phyloP scores from a whole-genome alignment of 345 rosid species.

The Eucalyptus pauciflora region DNA sequence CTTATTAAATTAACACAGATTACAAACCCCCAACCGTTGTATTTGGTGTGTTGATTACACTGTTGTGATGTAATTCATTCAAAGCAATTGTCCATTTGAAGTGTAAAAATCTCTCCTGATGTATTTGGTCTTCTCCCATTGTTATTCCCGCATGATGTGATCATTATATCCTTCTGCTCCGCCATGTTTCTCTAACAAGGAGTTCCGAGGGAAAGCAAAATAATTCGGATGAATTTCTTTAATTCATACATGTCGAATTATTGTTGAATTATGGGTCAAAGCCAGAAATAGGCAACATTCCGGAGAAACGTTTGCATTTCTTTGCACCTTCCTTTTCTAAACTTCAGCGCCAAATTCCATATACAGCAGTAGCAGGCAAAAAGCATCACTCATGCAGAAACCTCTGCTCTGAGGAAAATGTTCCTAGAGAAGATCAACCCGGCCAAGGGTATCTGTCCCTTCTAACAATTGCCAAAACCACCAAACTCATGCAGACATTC shows the following conservation, averaged over 20 bases:
- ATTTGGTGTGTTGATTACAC: not conserved
- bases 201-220: not conserved
- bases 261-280: not conserved
- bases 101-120: not conserved
- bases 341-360: not conserved
- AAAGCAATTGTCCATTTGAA: not conserved
- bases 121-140: not conserved
- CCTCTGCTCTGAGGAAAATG: not conserved
- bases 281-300: not conserved
- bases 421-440: not conserved
- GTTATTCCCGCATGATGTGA: not conserved
- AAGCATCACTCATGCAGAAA: not conserved
- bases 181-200: not conserved
- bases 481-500: not conserved
- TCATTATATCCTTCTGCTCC: not conserved
- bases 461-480: not conserved
- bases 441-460: not conserved
- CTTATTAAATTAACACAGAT: not conserved
- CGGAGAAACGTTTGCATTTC: not conserved
- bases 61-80: not conserved
- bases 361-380: not conserved
- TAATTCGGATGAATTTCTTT: not conserved
- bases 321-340: not conserved
- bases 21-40: not conserved
- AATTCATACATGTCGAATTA: not conserved